These are phyloP conservation scores for Mycena kentingensis DNA, from an alignment of 768 basidiomycete genomes.

Conservation along the genomic window DNA sequence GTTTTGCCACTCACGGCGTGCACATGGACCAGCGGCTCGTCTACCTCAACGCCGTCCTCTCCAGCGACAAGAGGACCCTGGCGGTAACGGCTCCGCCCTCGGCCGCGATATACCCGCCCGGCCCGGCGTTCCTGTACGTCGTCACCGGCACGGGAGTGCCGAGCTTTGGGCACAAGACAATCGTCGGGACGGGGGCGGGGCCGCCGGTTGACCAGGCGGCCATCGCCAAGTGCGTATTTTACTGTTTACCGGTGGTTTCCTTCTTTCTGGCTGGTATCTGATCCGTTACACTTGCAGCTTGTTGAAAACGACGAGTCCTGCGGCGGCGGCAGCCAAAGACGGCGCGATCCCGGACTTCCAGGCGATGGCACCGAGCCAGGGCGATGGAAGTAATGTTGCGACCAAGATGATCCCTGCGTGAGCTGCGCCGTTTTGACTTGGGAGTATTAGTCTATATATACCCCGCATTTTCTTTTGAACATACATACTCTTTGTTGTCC, in stretches of 20 bases:
- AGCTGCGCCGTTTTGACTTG: too few species aligned
- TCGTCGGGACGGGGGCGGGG: conserved; percentile 40
- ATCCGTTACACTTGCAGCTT: too few species aligned
- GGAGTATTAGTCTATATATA: too few species aligned
- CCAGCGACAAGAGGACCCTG: conserved; percentile 33
- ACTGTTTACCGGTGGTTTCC: background rate
- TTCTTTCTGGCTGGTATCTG: background rate
- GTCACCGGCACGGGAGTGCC: conserved; percentile 40
- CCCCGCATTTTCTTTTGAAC: too few species aligned
- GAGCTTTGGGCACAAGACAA: conserved; percentile 32
- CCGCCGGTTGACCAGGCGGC: conserved; percentile 35
- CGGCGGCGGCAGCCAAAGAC: too few species aligned
- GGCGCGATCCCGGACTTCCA: conserved; percentile 13
- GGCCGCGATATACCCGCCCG: conserved; percentile 41
- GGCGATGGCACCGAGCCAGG: conserved; percentile 9
- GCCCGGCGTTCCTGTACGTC: conserved; percentile 37
- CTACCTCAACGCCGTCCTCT: conserved; percentile 36
- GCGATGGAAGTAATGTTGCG: conserved; percentile 17
- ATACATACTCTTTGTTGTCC: too few species aligned
- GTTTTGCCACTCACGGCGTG: conserved; percentile 45
- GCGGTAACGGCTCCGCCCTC: conserved; percentile 38
- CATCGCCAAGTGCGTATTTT: conserved; percentile 13
- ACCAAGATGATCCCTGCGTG: conserved; percentile 15
- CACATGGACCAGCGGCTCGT: conserved; percentile 43
- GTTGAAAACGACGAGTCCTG: too few species aligned